Evolutionary conservation across 805 yeast genomes (phyloP), one percentile per base, ranked within the genome.

Genomic region (Yarrowia sp.): DNA sequence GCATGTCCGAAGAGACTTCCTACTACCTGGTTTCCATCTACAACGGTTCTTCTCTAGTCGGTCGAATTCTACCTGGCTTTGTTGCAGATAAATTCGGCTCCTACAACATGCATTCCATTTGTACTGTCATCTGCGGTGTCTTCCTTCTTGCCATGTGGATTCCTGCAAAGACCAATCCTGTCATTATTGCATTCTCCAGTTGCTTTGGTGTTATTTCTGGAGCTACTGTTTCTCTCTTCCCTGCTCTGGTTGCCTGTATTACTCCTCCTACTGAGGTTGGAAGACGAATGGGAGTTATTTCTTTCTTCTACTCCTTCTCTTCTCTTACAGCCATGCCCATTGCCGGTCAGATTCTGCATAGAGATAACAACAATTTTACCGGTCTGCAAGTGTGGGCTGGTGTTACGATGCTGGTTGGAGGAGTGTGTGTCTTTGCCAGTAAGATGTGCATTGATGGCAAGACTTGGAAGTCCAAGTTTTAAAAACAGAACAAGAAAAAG

Each of bases 221-320:
- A 4, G 83, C 88, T 18, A 83, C 88, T 3, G 76, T 88, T 45
- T 80, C 89, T 0, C 71, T 88, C 47, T 82, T 88, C 0, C 91
- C 93, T 0, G 86, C 84, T 2, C 87, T 92, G 67, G 80, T 87
- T 14, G 83, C 89, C 0, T 82, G 82, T 48, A 83, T 89, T 32
- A 83, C 87, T n/a, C 81, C 80, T 13, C 85, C 87, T 0, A 78
- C 80, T 64, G 83, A 85, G 65, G 87, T 87, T 71, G 92, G 92
- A n/a, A 84, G 83, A 68, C 76, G 88, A 15, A 87, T 84, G 68
- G 92, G 92, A 0, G 80, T 89, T 15, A 80, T 85, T 67, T 87
- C 85, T 72, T 84, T 84, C 53, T 69, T 77, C 39, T 76, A 73
- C 28, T 71, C 77, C 41, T 69, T 77, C 43, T 78, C 74, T 2